A percentile compares a stretch with the other conserved stretches of the same genome.
These are phyloP conservation scores for Limnanthes douglasii DNA, from an alignment of 345 rosid genomes.

Conservation along the genomic window DNA sequence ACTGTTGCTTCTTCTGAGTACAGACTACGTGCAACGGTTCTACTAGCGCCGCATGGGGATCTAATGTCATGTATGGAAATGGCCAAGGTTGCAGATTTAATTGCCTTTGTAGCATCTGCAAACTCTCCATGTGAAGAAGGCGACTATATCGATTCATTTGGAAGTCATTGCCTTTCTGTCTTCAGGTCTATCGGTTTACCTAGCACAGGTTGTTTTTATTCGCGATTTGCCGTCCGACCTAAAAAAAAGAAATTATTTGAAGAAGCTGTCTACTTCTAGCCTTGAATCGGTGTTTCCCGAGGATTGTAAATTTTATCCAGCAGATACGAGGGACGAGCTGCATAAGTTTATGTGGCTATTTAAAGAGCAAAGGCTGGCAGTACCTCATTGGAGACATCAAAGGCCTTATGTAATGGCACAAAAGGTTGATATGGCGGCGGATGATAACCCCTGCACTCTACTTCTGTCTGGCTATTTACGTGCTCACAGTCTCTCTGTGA, in stretches of 20 bases:
- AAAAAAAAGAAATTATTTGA: slow-evolving; percentile 47
- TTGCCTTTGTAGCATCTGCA: slow-evolving; percentile 87
- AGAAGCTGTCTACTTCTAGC: slow-evolving; percentile 50
- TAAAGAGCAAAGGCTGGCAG: slow-evolving; percentile 69
- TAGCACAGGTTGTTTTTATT: slow-evolving; percentile 63
- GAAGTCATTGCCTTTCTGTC: slow-evolving; percentile 78
- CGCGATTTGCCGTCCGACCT: slow-evolving; percentile 65
- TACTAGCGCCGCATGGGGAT: slow-evolving; percentile 85
- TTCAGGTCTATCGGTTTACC: slow-evolving; percentile 80
- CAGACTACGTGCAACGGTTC: slow-evolving; percentile 48
- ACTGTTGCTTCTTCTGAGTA: slow-evolving; percentile 59
- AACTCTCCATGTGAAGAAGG: slow-evolving; percentile 37
- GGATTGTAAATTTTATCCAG: slow-evolving; percentile 76
- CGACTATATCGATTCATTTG: slow-evolving; percentile 63
- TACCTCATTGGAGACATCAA: slow-evolving; percentile 83
- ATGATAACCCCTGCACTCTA: slow-evolving; percentile 38
- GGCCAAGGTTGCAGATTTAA: slow-evolving; percentile 96
- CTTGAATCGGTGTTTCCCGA: slow-evolving; percentile 73
- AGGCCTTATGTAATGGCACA: slow-evolving; percentile 70
- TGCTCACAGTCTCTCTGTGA: slow-evolving; percentile 58
- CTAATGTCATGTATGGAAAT: slow-evolving; percentile 72
- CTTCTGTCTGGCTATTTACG: slow-evolving; percentile 65
- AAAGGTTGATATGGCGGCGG: slow-evolving; percentile 42
- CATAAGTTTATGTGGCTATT: slow-evolving; percentile 86
- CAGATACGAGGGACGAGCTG: slow-evolving; percentile 84